Base-by-base conservation (phyloP, 768 basidiomycete genomes). In the Hygrophorus russula region DNA sequence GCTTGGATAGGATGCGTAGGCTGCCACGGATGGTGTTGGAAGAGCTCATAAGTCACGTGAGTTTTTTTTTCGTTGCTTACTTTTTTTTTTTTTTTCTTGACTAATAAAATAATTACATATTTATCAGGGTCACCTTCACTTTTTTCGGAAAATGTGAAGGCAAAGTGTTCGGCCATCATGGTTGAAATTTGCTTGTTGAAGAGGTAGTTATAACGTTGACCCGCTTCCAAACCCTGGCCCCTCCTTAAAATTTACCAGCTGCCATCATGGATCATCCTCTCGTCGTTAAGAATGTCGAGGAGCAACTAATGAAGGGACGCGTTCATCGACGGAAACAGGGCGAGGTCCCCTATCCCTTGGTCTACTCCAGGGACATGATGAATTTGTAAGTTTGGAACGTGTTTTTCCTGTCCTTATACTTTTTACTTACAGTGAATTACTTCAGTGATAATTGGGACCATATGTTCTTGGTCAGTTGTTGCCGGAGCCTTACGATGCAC, bases 371-470 rank as follows among this genome's bases (percentile, higher is more conserved):
- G 14, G 63, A 68, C 41, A 63, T 75, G 46, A 65, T 72, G 32
- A 64, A 74, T 51, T 77, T 74, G 81, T 82, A 52, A 54, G 73
- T 65, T 13, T 4, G 46, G 38, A 41, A 27, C 45, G 17, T 41
- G 18, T 36, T 24, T n/a, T 24, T 34, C 28, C 24, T 24, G n/a
- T 30, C 17, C 12, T 44, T 38, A 34, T 18, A 36, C 37, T 42
- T 29, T 38, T 17, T 38, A 8, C n/a, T 18, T 43, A 32, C 37
- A 45, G 49, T 49, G 36, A 48, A 41, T 46, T 27, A 40, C 27
- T 18, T 27, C 46, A 86, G 83, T 49, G 79, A 84, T 49, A 74
- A 74, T 36, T 86, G 82, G 82, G 74, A 83, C 53, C 69, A 74
- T 45, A 71, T 82, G 69, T 80, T 82, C 57, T 59, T 80, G 49